Evolutionary conservation across 768 basidiomycete genomes (phyloP), one percentile per base, ranked within the genome.

Genomic region (Candolleomyces aberdarensis): DNA sequence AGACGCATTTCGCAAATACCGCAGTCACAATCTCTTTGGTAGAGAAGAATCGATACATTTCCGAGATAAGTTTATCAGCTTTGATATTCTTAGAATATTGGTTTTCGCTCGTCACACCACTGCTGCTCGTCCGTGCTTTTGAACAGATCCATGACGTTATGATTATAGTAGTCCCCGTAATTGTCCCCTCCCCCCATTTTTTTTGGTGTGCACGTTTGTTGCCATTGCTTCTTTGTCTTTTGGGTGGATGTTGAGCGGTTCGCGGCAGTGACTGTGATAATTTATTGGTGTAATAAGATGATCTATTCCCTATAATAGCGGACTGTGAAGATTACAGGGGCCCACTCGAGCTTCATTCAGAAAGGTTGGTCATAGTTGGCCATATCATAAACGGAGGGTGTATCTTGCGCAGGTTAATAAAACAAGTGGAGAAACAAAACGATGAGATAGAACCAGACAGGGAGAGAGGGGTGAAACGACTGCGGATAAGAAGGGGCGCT

Each of bases 401-500:
- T 26, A 26, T 26, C 26, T 39, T 58, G 44, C 29, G 49, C n/a
- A 43, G n/a, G 13, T 43, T 43, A 29, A 59, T 39, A 26, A 47
- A 29, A 52, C 53, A 32, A 40, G 26, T 26, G 26, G 26, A 26
- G 26, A 26, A 26, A 40, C 41, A 29, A 47, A 19, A 47, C 32
- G 36, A 50, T 32, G n/a, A 46, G 53, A 54, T 50, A 60, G 44
- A 56, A 58, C 26, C 26, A 54, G 44, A 41, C 50, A 67, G 59
- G 63, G 59, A 56, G 63, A 65, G 62, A 62, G 63, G 59, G 63
- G 62, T 19, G 20, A 56, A 46, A 8, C 29, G 39, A 40, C 20
- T 39, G 39, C 15, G 36, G 31, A 17, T 51, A n/a, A 14, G 31
- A 55, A 51, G 56, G 53, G 55, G 50, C 32, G 65, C 72, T 80